These are phyloP conservation scores for Colletotrichum scovillei DNA, from an alignment of 2,329 filamentous ascomycete genomes.

Conservation along the genomic window DNA sequence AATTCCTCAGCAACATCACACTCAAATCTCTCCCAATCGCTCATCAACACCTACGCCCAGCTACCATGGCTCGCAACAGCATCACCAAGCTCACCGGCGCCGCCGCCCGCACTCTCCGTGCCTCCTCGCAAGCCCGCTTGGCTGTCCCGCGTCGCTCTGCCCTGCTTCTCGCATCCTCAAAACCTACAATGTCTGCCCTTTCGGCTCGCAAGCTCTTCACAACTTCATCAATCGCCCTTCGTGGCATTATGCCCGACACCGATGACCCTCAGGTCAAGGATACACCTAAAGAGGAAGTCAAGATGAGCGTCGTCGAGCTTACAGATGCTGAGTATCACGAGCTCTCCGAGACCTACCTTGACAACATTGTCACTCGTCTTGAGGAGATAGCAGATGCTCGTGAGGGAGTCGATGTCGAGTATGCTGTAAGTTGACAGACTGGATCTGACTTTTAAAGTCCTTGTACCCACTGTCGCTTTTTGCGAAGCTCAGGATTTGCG, in stretches of 20 bases:
- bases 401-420: conserved; percentile 89
- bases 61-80: conserved; percentile 45
- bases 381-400: conserved; percentile 80
- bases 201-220: conserved; percentile 44
- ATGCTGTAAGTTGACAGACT: conserved; percentile 70
- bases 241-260: conserved; percentile 71
- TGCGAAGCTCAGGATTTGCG: conserved; percentile 13
- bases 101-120: conserved; percentile 47
- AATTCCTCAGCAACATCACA: neutral
- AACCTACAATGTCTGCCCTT: conserved; percentile 35
- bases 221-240: conserved; percentile 42
- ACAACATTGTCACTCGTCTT: conserved; percentile 65
- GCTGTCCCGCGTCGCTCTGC: conserved; percentile 21
- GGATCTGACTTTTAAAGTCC: neutral
- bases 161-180: conserved; percentile 22
- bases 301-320: conserved; percentile 67
- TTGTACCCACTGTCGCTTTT: neutral
- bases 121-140: conserved; percentile 39
- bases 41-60: neutral
- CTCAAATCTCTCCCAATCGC: neutral
- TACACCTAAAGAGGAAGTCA: conserved; percentile 53
- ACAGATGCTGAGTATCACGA: conserved; percentile 80
- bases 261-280: conserved; percentile 61
- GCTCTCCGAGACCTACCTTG: conserved; percentile 80
- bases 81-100: conserved; percentile 52